Conservation (phyloP, 805 yeast genomes). For the Lipomyces yamadae region DNA sequence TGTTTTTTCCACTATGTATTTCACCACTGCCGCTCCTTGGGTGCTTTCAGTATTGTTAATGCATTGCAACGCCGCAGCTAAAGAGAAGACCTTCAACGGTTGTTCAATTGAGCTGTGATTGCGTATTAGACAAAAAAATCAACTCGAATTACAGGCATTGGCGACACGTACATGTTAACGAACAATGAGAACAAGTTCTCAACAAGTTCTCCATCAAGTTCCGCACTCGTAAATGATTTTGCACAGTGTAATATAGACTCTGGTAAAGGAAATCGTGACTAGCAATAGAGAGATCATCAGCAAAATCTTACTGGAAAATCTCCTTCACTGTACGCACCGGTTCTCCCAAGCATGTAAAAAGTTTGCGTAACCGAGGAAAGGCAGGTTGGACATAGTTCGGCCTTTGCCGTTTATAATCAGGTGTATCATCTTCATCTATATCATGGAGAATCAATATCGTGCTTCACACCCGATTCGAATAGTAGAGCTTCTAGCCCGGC, state of each 20-base stretch:
- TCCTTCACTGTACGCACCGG: constrained; percentile 24
- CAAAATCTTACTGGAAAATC: not conserved
- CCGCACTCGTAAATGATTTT: constrained; percentile 8
- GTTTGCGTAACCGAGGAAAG: constrained; percentile 26
- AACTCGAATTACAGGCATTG: not conserved
- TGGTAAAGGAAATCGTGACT: constrained; percentile 20
- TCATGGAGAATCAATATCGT: not conserved
- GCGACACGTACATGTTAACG: constrained; percentile 19
- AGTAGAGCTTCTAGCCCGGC: not conserved
- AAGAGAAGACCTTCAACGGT: constrained; percentile 83
- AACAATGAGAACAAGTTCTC: constrained; percentile 12
- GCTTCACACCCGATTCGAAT: not conserved
- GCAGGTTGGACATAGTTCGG: constrained; percentile 5
- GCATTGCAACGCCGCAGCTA: constrained; percentile 68
- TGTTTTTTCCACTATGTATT: constrained; percentile 66
- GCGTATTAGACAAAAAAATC: not conserved
- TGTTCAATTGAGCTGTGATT: constrained; percentile 61
- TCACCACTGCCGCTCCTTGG: constrained; percentile 72
- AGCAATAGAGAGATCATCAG: not conserved
- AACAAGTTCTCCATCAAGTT: constrained; percentile 18
- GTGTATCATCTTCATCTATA: constrained; percentile 14
- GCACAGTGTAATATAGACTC: constrained; percentile 22
- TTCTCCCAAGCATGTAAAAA: constrained; percentile 28
- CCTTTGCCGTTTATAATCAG: constrained; percentile 22
- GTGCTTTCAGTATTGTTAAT: constrained; percentile 66